Evolutionary conservation across 106 monocot species (phyloP).

Genomic region (Platanthera guangdongensis): DNA sequence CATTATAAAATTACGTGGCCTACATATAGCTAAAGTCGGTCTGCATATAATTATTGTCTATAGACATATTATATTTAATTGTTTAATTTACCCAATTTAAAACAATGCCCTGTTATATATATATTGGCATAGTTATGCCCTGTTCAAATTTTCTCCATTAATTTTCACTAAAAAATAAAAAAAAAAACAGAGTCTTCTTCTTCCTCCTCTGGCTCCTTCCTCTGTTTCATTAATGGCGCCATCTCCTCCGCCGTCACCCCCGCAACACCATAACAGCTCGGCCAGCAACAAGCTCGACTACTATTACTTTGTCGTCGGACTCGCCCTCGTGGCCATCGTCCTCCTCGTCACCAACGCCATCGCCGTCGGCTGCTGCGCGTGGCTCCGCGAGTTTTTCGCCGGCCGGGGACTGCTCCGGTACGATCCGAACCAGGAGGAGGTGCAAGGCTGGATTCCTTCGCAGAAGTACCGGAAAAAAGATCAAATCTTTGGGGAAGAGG

Average conservation of each 20-base stretch:
- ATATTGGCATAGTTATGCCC: too few relatives aligned
- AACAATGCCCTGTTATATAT: too few relatives aligned
- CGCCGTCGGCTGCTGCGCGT: conserved; percentile 10
- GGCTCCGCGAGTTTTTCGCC: not conserved
- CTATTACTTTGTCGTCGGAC: conserved; percentile 10
- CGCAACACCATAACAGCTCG: not conserved
- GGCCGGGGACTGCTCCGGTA: not conserved
- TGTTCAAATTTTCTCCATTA: too few relatives aligned
- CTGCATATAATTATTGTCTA: too few relatives aligned
- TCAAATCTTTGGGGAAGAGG: not conserved
- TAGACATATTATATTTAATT: too few relatives aligned
- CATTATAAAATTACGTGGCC: too few relatives aligned
- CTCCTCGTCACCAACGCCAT: conserved; percentile 10
- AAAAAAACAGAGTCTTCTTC: too few relatives aligned
- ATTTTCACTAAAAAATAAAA: too few relatives aligned
- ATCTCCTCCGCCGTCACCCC: not conserved
- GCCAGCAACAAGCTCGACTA: conserved; percentile 1
- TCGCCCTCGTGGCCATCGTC: not conserved
- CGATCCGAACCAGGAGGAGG: not conserved
- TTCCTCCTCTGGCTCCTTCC: too few relatives aligned
- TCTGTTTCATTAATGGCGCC: not conserved
- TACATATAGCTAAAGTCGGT: too few relatives aligned
- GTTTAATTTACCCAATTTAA: too few relatives aligned
- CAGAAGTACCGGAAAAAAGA: conserved; percentile 4
- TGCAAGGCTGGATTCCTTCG: not conserved